Conservation (phyloP, 441 rosid genomes). For the Brassica hybrid region DNA sequence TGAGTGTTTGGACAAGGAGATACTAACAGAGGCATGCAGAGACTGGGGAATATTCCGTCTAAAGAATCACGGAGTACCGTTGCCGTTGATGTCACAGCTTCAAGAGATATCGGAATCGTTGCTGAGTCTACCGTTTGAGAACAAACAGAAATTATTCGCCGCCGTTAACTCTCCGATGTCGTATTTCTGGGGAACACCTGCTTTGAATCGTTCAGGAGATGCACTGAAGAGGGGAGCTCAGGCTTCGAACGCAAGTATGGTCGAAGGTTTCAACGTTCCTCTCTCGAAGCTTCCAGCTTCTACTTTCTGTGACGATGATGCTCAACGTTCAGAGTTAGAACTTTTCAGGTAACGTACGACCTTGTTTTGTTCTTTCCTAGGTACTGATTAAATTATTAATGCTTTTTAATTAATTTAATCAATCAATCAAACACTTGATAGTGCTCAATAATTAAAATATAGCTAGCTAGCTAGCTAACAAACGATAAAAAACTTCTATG, state of each 20-base stretch:
- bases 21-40: slow-evolving; percentile 59
- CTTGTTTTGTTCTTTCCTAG: not conserved
- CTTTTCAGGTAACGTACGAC: slow-evolving; percentile 61
- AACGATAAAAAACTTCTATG: not conserved
- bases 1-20: slow-evolving; percentile 48
- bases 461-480: not conserved
- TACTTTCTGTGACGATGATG: slow-evolving; percentile 17
- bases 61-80: slow-evolving; percentile 74
- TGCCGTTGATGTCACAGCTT: slow-evolving; percentile 43
- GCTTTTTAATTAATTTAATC: not conserved
- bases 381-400: not conserved
- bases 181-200: slow-evolving; percentile 81
- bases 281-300: slow-evolving; percentile 43
- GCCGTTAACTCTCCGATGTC: slow-evolving; percentile 53
- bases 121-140: slow-evolving; percentile 58
- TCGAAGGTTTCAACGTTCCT: slow-evolving; percentile 71
- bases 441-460: not conserved
- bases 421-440: slow-evolving; percentile 6
- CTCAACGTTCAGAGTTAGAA: slow-evolving; percentile 36
- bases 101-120: slow-evolving; percentile 49
- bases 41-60: slow-evolving; percentile 79
- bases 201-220: slow-evolving; percentile 55
- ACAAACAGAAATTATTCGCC: slow-evolving; percentile 47
- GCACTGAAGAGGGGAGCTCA: slow-evolving; percentile 45
- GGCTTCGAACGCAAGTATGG: slow-evolving; percentile 47